Evolutionary conservation across 257 asterid species (phyloP), one percentile per base, ranked within the genome.

Genomic region (Haberlea rhodopensis): DNA sequence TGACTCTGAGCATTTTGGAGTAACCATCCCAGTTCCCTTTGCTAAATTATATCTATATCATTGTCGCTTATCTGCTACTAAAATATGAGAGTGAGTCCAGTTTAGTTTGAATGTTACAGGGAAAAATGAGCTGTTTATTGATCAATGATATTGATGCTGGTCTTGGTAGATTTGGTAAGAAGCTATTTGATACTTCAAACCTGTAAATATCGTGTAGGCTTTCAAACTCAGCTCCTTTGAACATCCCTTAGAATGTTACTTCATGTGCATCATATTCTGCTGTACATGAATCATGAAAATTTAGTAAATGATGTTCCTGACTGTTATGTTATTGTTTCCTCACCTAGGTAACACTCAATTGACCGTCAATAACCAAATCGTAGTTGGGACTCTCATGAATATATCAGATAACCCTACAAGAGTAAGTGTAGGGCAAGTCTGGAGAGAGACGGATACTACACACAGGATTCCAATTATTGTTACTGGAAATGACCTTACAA

Each of bases 141-240:
- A 80, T 91, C 81, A 91, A 91, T 66, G 98, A 91, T 71, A 83
- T 91, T 74, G 98, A 91, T 74, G 98, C 98, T 52, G 98, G 98
- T 67, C 85, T 91, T 64, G 98, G 98, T 68, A 86, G 96, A 89
- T 91, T 85, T 70, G 95, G 98, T 91, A 76, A 79, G 95, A 74
- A 60, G 54, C 46, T 20, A 59, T 32, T 60, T 63, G 23, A 5
- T 9, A 37, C 8, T 71, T 48, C 43, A 51, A 53, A 53, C n/a
- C 20, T 46, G 37, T 11, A 37, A 19, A 5, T 65, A 2, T 46
- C 64, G 63, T 20, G 26, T 45, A 27, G 53, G 58, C 23, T 48
- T 62, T 26, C 23, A 32, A 48, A 15, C 70, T 73, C 32, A 57
- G 34, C 55, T 45, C 31, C 45, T 28, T 52, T 26, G 5, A 61